Percentiles rank a stretch among this genome's conserved stretches.
Evolutionary conservation across 2,329 filamentous ascomycete genomes (phyloP).

Genomic region (Penicillium sp.): DNA sequence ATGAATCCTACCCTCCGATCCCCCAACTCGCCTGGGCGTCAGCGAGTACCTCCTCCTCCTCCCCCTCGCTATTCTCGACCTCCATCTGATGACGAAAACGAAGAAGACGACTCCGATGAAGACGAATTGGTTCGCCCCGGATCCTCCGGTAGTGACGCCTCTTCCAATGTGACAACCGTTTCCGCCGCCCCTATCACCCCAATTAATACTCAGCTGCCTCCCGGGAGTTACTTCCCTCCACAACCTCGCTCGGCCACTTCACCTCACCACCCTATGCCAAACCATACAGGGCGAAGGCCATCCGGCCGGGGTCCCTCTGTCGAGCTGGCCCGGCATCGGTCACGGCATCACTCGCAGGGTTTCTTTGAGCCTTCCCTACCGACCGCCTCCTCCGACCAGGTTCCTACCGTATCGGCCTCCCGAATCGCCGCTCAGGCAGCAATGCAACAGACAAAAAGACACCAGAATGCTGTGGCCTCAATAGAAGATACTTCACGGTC

Average conservation of each 20-base stretch:
- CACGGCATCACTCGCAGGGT: conserved; percentile 60
- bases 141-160: conserved; percentile 50
- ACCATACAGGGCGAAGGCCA: conserved; percentile 38
- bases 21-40: conserved; percentile 20
- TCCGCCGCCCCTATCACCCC: conserved; percentile 43
- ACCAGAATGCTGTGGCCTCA: conserved; percentile 50
- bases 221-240: conserved; percentile 25
- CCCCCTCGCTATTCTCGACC: conserved; percentile 17
- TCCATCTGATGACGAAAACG: conserved; percentile 21
- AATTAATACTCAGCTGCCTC: conserved; percentile 28
- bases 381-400: conserved; percentile 50
- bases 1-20: conserved; percentile 22
- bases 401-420: conserved; percentile 55
- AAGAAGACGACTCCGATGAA: conserved; percentile 30
- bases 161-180: conserved; percentile 47
- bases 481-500: conserved; percentile 32
- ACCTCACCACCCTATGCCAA: conserved; percentile 38
- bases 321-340: conserved; percentile 44
- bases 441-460: conserved; percentile 61
- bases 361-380: conserved; percentile 67
- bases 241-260: conserved; percentile 32
- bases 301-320: conserved; percentile 39
- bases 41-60: conserved; percentile 19
- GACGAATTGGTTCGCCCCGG: conserved; percentile 39
- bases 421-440: conserved; percentile 66